These are phyloP conservation scores for Isochrysis galbana DNA, from an alignment of 78 protist genomes.

Conservation along the genomic window DNA sequence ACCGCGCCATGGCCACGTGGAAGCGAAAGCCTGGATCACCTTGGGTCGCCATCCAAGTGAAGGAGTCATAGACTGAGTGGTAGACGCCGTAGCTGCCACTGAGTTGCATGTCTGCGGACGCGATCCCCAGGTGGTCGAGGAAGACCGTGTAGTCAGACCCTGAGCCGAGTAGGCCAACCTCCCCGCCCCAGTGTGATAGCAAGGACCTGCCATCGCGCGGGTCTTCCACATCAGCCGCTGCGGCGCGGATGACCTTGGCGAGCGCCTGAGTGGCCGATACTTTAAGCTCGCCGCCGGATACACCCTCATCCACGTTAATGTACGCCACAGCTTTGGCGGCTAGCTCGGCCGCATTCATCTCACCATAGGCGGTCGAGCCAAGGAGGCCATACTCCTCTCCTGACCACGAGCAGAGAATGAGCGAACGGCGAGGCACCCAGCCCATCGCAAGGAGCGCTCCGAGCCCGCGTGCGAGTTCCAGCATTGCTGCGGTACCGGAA, in stretches of 20 bases:
- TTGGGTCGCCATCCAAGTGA: conserved; percentile 30
- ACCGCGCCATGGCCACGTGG: neutral
- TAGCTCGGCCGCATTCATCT: neutral
- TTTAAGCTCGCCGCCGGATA: neutral
- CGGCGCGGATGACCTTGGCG: too few relatives aligned
- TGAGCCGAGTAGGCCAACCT: neutral
- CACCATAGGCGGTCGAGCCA: conserved; percentile 42
- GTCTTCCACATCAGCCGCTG: too few relatives aligned
- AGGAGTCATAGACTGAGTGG: conserved; percentile 47
- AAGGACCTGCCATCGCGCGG: too few relatives aligned
- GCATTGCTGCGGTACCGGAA: neutral
- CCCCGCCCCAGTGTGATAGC: too few relatives aligned
- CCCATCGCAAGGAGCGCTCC: neutral
- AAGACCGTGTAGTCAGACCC: conserved; percentile 54
- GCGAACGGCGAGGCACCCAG: neutral
- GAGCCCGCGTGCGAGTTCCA: neutral
- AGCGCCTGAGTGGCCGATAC: neutral
- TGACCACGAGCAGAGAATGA: conserved; percentile 33
- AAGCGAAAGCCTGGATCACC: conserved; percentile 29
- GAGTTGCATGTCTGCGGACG: neutral
- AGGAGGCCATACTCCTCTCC: conserved; percentile 62
- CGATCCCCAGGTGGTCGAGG: conserved; percentile 37
- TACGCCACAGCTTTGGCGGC: too few relatives aligned
- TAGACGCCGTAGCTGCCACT: conserved; percentile 50
- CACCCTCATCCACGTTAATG: neutral